Evolutionary conservation across 495 filamentous ascomycete species (phyloP), one percentile per base, ranked within the genome.

Genomic region (Penicillium atrosanguineum): DNA sequence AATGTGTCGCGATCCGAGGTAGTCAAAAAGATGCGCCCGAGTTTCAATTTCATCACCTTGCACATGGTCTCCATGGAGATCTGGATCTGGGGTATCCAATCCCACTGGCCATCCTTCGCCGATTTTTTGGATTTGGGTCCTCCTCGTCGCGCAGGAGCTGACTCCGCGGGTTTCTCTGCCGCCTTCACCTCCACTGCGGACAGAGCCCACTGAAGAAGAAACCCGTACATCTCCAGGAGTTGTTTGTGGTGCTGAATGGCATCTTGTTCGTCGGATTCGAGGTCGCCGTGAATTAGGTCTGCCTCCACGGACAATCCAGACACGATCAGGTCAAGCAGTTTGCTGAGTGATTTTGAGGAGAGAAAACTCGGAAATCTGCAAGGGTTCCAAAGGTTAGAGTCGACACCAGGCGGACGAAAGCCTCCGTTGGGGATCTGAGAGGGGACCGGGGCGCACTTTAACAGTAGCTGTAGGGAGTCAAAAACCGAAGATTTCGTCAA

Each of bases 1-100:
- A 99, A 96, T 7, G 90, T 97, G 67, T 97, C 91, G 50, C 93
- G 80, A 67, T 97, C 95, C n/a, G 91, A 94, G 0, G 95, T 97
- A 0, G 95, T 97, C 54, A 96, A 62, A 67, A 99, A 97, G 23
- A 99, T 89, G 65, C 88, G 91, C 53, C 84, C 82, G 20, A 99
- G 79, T 69, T 96, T 96, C 62, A 97, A 72, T 72, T 92, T 93
- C 72, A 97, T 79, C 31, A 96, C 89, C 65, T 95, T 97, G 74
- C 88, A 94, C 91, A 97, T 97, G 14, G 83, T 86, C 65, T 95
- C 90, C 55, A 99, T 79, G 3, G 94, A 91, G 7, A 80, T 87
- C 65, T 95, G 88, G 16, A 99, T 77, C 65, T 97, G 95, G 0
- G 83, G 69, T 29, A 87, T 87, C 50, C 92, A 91, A 69, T 97